These are phyloP conservation scores for Paratrypanosoma confusum DNA, from an alignment of 208 protist genomes.

Conservation along the genomic window DNA sequence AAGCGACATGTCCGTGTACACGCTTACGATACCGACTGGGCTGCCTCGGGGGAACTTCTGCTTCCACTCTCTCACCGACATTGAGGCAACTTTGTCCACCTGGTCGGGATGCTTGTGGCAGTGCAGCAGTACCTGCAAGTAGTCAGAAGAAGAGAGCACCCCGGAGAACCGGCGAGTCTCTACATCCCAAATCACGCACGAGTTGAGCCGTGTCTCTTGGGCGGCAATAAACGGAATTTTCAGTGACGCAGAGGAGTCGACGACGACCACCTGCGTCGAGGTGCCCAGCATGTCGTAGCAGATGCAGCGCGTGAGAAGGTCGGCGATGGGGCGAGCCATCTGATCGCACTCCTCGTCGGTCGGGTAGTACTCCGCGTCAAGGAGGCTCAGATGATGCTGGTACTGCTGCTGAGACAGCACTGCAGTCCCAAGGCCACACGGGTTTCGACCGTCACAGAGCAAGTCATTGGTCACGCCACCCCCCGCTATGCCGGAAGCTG, in stretches of 20 bases:
- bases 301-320: conserved; percentile 57
- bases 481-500: too few relatives aligned
- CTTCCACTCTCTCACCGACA: conserved; percentile 57
- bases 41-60: conserved; percentile 10
- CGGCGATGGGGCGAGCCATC: conserved; percentile 44
- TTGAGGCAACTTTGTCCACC: conserved; percentile 40
- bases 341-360: conserved; percentile 40
- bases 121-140: conserved; percentile 80
- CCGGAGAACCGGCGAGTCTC: conserved; percentile 42
- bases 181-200: conserved; percentile 74
- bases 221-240: conserved; percentile 78
- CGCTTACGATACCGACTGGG: neutral
- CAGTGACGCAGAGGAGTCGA: conserved; percentile 64
- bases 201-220: conserved; percentile 72
- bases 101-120: conserved; percentile 47
- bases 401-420: neutral
- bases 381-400: conserved; percentile 12
- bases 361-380: conserved; percentile 41
- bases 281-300: conserved; percentile 79
- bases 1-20: conserved; percentile 38
- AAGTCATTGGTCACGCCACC: too few relatives aligned
- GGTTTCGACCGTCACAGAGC: neutral
- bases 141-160: conserved; percentile 71
- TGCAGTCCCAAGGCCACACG: neutral
- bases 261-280: conserved; percentile 77